These are phyloP conservation scores for Rhipidocladum racemiflorum DNA, from an alignment of 176 grass and related monocot species.

Conservation along the genomic window DNA sequence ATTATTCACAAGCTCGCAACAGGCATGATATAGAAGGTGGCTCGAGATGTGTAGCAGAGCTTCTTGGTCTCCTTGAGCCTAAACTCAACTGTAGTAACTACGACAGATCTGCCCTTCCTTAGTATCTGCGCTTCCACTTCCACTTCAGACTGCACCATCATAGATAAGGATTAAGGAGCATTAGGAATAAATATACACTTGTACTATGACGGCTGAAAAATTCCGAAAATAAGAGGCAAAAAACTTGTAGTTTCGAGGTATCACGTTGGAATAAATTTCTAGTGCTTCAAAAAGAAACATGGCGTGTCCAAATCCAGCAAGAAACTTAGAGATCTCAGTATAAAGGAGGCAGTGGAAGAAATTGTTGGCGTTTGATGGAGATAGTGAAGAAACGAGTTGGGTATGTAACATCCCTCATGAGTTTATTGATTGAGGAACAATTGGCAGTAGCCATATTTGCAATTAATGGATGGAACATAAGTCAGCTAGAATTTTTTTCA, in stretches of 20 bases:
- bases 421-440: not conserved
- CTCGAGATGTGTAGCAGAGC: slow-evolving; percentile 47
- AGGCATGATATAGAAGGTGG: slow-evolving; percentile 44
- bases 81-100: slow-evolving; percentile 42
- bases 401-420: not conserved
- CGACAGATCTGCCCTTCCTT: slow-evolving; percentile 41
- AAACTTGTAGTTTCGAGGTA: not conserved
- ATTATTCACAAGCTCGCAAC: slow-evolving; percentile 31
- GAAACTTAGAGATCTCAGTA: not conserved
- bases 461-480: not conserved
- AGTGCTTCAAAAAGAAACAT: not conserved
- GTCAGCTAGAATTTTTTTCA: not conserved
- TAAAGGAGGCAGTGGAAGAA: not conserved
- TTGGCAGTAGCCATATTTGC: not conserved
- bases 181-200: not conserved
- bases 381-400: not conserved
- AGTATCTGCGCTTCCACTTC: slow-evolving; percentile 38
- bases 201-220: not conserved
- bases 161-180: not conserved
- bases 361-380: not conserved
- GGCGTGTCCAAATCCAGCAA: not conserved
- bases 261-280: too few relatives aligned
- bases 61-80: slow-evolving; percentile 41
- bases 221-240: not conserved
- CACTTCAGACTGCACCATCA: slow-evolving; percentile 43